A percentile compares a stretch with the other conserved stretches of the same genome.
Evolutionary conservation across 2,329 filamentous ascomycete genomes (phyloP).

Genomic region (Fusarium palustre): DNA sequence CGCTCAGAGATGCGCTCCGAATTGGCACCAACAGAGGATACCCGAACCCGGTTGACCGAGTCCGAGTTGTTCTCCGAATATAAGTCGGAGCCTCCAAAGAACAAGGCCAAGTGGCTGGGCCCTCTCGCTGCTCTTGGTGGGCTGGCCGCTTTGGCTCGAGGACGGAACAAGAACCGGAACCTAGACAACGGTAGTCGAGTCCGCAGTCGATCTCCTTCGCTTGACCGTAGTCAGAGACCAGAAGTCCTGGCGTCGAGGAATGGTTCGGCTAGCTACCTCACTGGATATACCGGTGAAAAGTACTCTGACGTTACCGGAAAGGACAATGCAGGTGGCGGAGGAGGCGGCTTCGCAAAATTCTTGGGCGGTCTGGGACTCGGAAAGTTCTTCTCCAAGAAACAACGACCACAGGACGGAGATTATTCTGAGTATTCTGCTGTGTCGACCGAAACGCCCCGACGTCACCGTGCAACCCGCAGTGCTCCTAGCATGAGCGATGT

Average conservation of each 20-base stretch:
- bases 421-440: constrained; percentile 75
- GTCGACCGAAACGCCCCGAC: constrained; percentile 69
- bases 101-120: constrained; percentile 60
- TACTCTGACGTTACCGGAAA: constrained; percentile 62
- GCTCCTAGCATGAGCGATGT: constrained; percentile 58
- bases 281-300: constrained; percentile 65
- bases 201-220: constrained; percentile 55
- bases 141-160: constrained; percentile 59
- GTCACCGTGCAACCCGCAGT: constrained; percentile 55
- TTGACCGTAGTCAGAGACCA: constrained; percentile 55
- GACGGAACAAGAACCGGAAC: constrained; percentile 58
- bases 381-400: constrained; percentile 66
- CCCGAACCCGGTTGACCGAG: constrained; percentile 55
- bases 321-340: constrained; percentile 38
- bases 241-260: constrained; percentile 66
- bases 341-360: constrained; percentile 70
- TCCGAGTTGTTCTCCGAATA: constrained; percentile 55
- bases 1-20: constrained; percentile 58
- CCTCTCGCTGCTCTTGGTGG: constrained; percentile 66
- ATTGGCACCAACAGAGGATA: constrained; percentile 56
- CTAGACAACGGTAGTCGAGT: constrained; percentile 54
- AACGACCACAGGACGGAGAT: constrained; percentile 65
- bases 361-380: constrained; percentile 69
- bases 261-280: constrained; percentile 68
- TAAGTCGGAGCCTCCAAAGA: constrained; percentile 49